Percentiles rank a stretch among this genome's conserved stretches.
These are phyloP conservation scores for Phytophthora podocarpi DNA, from an alignment of 352 stramenopile species.

Conservation along the genomic window DNA sequence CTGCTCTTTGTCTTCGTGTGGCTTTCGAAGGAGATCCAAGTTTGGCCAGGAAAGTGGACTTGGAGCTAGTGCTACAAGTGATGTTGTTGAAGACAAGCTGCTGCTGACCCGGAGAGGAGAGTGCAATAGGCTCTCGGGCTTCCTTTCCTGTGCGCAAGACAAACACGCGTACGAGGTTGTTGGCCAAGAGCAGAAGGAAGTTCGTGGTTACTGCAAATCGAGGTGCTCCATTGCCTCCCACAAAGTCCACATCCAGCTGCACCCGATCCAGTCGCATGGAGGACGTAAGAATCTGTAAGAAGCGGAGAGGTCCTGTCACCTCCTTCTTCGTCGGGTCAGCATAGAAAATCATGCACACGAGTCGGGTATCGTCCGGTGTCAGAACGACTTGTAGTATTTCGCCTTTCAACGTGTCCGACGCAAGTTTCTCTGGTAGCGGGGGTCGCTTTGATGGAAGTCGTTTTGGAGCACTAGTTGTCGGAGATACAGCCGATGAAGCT, in stretches of 20 bases:
- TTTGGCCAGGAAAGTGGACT: not conserved
- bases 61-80: conserved; percentile 12
- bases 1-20: not conserved
- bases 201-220: conserved; percentile 44
- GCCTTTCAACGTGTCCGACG: not conserved
- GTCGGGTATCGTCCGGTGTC: conserved; percentile 32
- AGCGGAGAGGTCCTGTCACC: conserved; percentile 29
- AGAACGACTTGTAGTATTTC: conserved; percentile 53
- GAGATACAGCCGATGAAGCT: not conserved
- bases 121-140: conserved; percentile 23
- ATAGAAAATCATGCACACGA: conserved; percentile 55
- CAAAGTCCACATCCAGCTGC: conserved; percentile 32
- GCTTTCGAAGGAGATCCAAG: conserved; percentile 3
- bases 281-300: conserved; percentile 40
- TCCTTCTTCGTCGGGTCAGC: conserved; percentile 27
- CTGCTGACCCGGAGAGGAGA: conserved; percentile 14
- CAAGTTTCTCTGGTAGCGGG: not conserved
- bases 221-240: conserved; percentile 31
- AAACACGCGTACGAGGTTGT: conserved; percentile 40
- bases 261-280: conserved; percentile 29
- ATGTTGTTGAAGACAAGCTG: conserved; percentile 35
- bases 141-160: conserved; percentile 31
- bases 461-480: conserved; percentile 1
- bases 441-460: not conserved
- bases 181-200: conserved; percentile 41